A percentile compares a stretch with the other conserved stretches of the same genome.
Conservation (phyloP, 345 rosid species). For the Arabidopsis suecica region DNA sequence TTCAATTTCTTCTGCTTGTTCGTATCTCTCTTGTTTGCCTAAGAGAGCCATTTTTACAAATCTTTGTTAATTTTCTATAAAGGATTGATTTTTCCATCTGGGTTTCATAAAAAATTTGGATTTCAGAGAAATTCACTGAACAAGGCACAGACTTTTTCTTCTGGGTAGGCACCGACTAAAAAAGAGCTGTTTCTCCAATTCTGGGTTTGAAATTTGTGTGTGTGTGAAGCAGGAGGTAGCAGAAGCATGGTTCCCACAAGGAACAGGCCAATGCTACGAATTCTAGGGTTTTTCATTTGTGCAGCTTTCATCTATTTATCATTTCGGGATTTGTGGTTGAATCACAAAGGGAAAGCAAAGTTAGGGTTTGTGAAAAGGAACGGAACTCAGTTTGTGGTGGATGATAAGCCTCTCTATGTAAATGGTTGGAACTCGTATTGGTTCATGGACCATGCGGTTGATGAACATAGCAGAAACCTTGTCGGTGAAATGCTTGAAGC, state of each 20-base stretch:
- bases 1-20: background rate
- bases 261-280: slow-evolving; percentile 60
- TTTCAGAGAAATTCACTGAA: slow-evolving; percentile 11
- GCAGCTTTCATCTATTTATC: slow-evolving; percentile 69
- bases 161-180: slow-evolving; percentile 31
- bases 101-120: slow-evolving; percentile 9
- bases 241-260: slow-evolving; percentile 48
- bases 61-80: slow-evolving; percentile 9
- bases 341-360: slow-evolving; percentile 43
- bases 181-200: background rate
- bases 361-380: slow-evolving; percentile 66
- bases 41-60: slow-evolving; percentile 26
- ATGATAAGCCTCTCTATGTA: slow-evolving; percentile 60
- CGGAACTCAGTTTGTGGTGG: slow-evolving; percentile 69
- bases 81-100: slow-evolving; percentile 17
- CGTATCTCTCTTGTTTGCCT: background rate
- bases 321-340: slow-evolving; percentile 57
- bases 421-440: slow-evolving; percentile 93
- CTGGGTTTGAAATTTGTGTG: background rate
- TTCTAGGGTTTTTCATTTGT: slow-evolving; percentile 69
- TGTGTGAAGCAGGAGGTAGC: background rate
- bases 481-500: slow-evolving; percentile 65
- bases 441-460: slow-evolving; percentile 84
- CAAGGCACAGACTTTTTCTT: background rate
- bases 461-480: slow-evolving; percentile 58